Evolutionary conservation across 495 filamentous ascomycete species (phyloP), one percentile per base, ranked within the genome.

Genomic region (Delitschia confertaspora): DNA sequence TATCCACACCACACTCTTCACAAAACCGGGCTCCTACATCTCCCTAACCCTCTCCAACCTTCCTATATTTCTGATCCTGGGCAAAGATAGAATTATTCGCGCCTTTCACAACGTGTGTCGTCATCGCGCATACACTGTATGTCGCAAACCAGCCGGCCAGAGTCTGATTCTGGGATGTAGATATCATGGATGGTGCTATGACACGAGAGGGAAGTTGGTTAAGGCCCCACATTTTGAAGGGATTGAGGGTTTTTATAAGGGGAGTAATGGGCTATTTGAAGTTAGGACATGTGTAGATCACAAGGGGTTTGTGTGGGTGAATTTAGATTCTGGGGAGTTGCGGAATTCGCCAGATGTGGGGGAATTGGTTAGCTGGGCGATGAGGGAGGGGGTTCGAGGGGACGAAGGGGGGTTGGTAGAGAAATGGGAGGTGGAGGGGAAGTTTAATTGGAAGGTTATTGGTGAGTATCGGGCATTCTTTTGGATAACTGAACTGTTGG

Each of bases 101-200:
- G 51, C 55, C 18, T 58, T 58, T 34, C 55, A 58, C 31, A 58
- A 58, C 20, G 55, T 58, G 6, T 58, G 55, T 37, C 34, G 55
- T 16, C 55, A 58, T 23, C 34, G 55, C 24, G 55, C 55, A 13
- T 58, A 58, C 36, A 51, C 50, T 1, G 33, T 58, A 14, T 46
- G 51, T 3, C 42, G 43, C 33, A 58, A 58, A 30, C 27, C 40
- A 1, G 35, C 46, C 6, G 55, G 55, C 1, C 47, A 45, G 9
- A 43, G 42, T 21, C 37, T 55, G 3, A 51, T 58, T 4, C 51
- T 58, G 1, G 51, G 51, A 1, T 58, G 55, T 35, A 33, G 47
- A 8, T 58, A 58, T 31, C 55, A 58, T 46, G 55, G 55, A n/a
- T 58, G 55, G 55, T 48, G 45, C 18, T 58, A 58, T 27, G 42